Conservation (phyloP, 2,329 filamentous ascomycete genomes). For the Penicillium expansum region DNA sequence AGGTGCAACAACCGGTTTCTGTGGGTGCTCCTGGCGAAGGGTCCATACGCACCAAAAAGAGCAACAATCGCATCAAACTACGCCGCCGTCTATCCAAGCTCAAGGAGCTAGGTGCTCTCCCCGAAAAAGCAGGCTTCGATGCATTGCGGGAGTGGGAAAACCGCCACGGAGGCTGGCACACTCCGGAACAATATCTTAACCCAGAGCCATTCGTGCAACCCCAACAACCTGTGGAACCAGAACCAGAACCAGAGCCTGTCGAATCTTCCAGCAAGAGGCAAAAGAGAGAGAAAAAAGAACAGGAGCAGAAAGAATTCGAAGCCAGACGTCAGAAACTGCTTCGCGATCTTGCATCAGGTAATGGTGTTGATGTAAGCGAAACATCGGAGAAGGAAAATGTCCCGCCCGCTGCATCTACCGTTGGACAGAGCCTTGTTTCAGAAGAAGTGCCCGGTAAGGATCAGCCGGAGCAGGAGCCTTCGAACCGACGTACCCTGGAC, state of each 20-base stretch:
- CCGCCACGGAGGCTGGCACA: constrained; percentile 24
- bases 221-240: not conserved
- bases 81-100: constrained; percentile 51
- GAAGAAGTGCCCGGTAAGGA: constrained; percentile 12
- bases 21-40: constrained; percentile 50
- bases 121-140: constrained; percentile 49
- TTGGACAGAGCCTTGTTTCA: constrained; percentile 10
- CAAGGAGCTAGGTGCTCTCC: constrained; percentile 54
- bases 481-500: constrained; percentile 49
- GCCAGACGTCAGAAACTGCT: constrained; percentile 52
- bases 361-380: constrained; percentile 49
- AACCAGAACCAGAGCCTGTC: not conserved
- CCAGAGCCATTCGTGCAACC: not conserved
- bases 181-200: constrained; percentile 14
- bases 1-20: constrained; percentile 11
- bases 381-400: constrained; percentile 33
- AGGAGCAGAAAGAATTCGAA: constrained; percentile 48
- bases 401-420: constrained; percentile 17
- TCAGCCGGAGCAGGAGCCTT: constrained; percentile 14
- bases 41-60: constrained; percentile 49
- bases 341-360: constrained; percentile 49
- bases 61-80: constrained; percentile 56
- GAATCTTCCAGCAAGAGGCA: constrained; percentile 16
- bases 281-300: constrained; percentile 20
- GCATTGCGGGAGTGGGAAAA: constrained; percentile 46